Evolutionary conservation across 2,329 filamentous ascomycete genomes (phyloP).

Genomic region (Fusarium sulawesiense): DNA sequence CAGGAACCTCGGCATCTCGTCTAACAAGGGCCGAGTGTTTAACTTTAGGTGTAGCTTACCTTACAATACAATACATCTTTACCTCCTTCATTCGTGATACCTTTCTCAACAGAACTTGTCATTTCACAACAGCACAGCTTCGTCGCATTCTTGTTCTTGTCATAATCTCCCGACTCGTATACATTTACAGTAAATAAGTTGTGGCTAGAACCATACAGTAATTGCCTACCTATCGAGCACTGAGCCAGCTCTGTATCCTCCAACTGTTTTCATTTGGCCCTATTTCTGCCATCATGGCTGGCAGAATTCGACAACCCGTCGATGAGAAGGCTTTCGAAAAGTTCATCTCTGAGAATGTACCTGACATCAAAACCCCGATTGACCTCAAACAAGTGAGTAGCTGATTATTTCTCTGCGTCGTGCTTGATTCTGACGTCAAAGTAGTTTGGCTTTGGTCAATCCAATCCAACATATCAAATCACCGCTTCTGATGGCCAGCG

Average conservation of each 20-base stretch:
- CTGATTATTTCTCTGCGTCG: not conserved
- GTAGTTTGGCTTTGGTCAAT: constrained; percentile 96
- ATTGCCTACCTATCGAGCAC: not conserved
- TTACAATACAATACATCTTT: not conserved
- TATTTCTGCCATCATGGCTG: constrained; percentile 72
- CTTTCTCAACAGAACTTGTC: not conserved
- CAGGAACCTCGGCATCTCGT: constrained; percentile 43
- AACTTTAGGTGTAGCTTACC: not conserved
- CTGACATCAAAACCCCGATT: constrained; percentile 83
- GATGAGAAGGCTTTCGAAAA: constrained; percentile 81
- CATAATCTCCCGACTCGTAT: not conserved
- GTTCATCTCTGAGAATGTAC: constrained; percentile 83
- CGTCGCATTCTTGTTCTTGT: not conserved
- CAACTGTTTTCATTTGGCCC: not conserved
- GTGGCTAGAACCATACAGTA: not conserved
- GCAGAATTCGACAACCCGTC: constrained; percentile 89
- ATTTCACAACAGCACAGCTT: not conserved
- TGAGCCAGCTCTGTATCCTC: not conserved
- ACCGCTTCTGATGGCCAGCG: constrained; percentile 75
- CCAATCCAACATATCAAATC: constrained; percentile 95
- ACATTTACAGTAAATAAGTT: not conserved
- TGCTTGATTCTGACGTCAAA: constrained; percentile 18
- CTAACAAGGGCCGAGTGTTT: constrained; percentile 25
- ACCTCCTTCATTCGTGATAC: constrained; percentile 10
- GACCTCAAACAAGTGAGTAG: constrained; percentile 84